These are phyloP conservation scores for Penicillium paneum DNA, from an alignment of 2,329 filamentous ascomycete species.

Conservation along the genomic window DNA sequence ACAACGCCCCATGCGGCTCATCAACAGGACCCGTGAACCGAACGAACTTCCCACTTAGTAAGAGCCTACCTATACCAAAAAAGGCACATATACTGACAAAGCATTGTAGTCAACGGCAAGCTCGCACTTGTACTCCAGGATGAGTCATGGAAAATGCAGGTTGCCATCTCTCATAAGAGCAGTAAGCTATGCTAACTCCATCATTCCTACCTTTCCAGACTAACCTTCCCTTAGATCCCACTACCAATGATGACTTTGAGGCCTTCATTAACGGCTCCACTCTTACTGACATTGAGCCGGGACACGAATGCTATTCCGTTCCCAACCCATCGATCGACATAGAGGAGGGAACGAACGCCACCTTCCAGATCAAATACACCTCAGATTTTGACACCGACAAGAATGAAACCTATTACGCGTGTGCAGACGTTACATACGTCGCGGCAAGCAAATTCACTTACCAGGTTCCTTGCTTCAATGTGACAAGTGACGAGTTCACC, in stretches of 20 bases:
- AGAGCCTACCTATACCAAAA: slow-evolving; percentile 15
- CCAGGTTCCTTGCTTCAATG: slow-evolving; percentile 49
- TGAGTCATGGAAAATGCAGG: slow-evolving; percentile 54
- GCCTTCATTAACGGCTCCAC: slow-evolving; percentile 30
- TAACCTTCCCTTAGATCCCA: slow-evolving; percentile 35
- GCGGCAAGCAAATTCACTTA: slow-evolving; percentile 40
- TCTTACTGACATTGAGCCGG: slow-evolving; percentile 42
- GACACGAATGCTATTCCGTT: slow-evolving; percentile 47
- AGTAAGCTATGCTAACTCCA: slow-evolving; percentile 45
- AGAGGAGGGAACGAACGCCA: slow-evolving; percentile 43
- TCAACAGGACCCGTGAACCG: slow-evolving; percentile 48
- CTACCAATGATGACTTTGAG: slow-evolving; percentile 40
- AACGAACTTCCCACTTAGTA: slow-evolving; percentile 57
- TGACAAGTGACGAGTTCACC: slow-evolving; percentile 25
- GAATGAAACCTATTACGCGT: slow-evolving; percentile 48
- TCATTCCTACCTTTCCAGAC: too few species aligned
- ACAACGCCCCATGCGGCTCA: slow-evolving; percentile 58
- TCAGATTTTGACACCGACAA: slow-evolving; percentile 42
- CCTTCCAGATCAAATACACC: slow-evolving; percentile 47
- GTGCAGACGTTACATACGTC: slow-evolving; percentile 48
- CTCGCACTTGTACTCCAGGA: slow-evolving; percentile 57
- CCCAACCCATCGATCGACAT: slow-evolving; percentile 35
- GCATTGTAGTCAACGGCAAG: slow-evolving; percentile 49
- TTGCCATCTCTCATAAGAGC: slow-evolving; percentile 53
- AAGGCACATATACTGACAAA: neutral